A percentile compares a stretch with the other conserved stretches of the same genome.
Evolutionary conservation across 495 filamentous ascomycete species (phyloP).

Genomic region (Barbatosphaeria neglecta): DNA sequence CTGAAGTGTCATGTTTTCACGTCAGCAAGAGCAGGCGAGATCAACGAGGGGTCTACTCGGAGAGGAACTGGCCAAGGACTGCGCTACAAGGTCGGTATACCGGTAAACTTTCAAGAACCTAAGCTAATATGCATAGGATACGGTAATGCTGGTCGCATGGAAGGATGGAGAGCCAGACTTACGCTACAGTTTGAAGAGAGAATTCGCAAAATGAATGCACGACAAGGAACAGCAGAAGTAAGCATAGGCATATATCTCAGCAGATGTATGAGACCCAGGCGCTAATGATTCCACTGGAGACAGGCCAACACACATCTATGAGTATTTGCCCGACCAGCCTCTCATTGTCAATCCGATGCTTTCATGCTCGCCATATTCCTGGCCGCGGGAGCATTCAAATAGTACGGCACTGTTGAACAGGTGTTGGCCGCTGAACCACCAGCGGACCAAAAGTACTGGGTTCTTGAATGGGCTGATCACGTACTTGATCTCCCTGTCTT

Average conservation of each 20-base stretch:
- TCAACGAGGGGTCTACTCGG: conserved; percentile 2
- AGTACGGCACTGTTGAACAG: neutral
- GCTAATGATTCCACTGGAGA: too few species aligned
- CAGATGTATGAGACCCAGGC: too few species aligned
- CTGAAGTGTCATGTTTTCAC: too few species aligned
- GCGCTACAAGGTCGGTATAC: conserved; percentile 3
- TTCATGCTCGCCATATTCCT: neutral
- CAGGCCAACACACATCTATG: too few species aligned
- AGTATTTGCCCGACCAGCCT: too few species aligned
- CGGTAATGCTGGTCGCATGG: conserved; percentile 3
- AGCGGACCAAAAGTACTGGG: neutral
- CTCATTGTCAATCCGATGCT: neutral
- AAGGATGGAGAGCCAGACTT: too few species aligned
- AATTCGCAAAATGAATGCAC: too few species aligned
- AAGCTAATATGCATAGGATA: conserved; percentile 2
- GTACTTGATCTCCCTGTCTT: neutral
- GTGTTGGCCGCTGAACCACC: neutral
- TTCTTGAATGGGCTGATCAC: neutral
- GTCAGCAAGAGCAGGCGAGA: too few species aligned
- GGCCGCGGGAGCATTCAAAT: neutral
- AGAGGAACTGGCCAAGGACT: conserved; percentile 5
- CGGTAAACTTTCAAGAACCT: neutral
- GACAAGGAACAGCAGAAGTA: too few species aligned
- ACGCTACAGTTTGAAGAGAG: too few species aligned
- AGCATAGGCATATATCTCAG: too few species aligned